A percentile compares a stretch with the other conserved stretches of the same genome.
Conservation (phyloP, 2,329 filamentous ascomycete species). For the Sporothrix phasma region DNA sequence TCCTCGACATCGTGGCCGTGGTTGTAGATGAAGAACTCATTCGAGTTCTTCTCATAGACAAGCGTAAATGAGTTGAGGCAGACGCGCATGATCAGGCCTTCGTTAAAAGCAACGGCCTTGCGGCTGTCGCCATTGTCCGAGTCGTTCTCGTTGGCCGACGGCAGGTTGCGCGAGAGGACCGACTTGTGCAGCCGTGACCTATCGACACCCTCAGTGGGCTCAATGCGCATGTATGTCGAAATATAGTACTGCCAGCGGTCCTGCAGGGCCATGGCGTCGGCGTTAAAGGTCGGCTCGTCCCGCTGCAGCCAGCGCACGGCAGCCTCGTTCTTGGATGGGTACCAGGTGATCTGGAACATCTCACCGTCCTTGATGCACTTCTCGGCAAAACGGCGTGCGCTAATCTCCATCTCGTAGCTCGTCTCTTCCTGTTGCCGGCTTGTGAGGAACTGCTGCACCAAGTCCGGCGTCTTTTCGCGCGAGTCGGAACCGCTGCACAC, state of each 20-base stretch:
- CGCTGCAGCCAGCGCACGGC: slow-evolving; percentile 61
- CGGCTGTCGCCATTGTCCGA: slow-evolving; percentile 54
- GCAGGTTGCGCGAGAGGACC: slow-evolving; percentile 62
- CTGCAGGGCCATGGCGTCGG: slow-evolving; percentile 75
- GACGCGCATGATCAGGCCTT: slow-evolving; percentile 62
- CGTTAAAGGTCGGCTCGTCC: slow-evolving; percentile 70
- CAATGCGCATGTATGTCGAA: slow-evolving; percentile 77
- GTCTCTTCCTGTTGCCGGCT: slow-evolving; percentile 76
- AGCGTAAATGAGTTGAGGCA: slow-evolving; percentile 72
- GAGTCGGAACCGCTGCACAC: slow-evolving; percentile 76
- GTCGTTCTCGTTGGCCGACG: slow-evolving; percentile 49
- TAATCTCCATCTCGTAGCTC: slow-evolving; percentile 81
- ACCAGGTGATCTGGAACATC: slow-evolving; percentile 80
- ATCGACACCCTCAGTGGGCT: slow-evolving; percentile 73
- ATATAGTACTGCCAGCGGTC: slow-evolving; percentile 93
- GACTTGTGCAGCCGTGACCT: slow-evolving; percentile 56
- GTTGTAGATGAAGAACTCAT: slow-evolving; percentile 64
- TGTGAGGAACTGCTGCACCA: slow-evolving; percentile 76
- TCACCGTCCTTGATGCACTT: slow-evolving; percentile 89
- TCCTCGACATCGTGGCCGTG: slow-evolving; percentile 51
- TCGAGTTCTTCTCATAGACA: slow-evolving; percentile 60
- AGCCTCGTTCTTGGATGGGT: slow-evolving; percentile 57
- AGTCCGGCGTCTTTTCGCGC: slow-evolving; percentile 88
- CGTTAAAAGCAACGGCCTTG: slow-evolving; percentile 51
- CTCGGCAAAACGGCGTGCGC: slow-evolving; percentile 83